Evolutionary conservation across 2,329 filamentous ascomycete species (phyloP), one percentile per base, ranked within the genome.

Genomic region (Ascochyta lentis): DNA sequence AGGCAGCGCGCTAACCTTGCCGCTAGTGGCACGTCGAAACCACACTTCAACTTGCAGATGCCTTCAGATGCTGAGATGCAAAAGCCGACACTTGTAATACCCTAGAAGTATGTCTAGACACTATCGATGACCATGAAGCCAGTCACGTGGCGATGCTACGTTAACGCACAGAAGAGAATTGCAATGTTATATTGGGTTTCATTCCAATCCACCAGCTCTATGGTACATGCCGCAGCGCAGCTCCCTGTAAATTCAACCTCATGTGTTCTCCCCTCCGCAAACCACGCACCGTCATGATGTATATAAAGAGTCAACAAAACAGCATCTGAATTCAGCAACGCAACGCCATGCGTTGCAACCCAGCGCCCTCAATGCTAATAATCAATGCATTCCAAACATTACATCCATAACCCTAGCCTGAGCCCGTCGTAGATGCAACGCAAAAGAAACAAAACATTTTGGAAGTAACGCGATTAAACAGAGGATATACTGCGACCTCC

Each of bases 401-500:
- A 52, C 34, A 12, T 41, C 29, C 42, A n/a, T 46, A 42, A 23
- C 49, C 42, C 42, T 40, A 46, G 34, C 42, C 35, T 33, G 23
- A 35, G 34, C 34, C 35, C n/a, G 29, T 31, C 33, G 19, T 16
- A 31, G 19, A 46, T 40, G 42, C 42, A 35, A n/a, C 12, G 22
- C 16, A 23, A 43, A 26, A 40, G 33, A 19, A 38, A 12, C 31
- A 37, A 42, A n/a, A 26, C 23, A 12, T 37, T 42, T 29, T 26
- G 12, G 19, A 53, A 45, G 22, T 16, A 53, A 48, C 43, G 51
- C 44, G 38, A 34, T 29, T 40, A 41, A 55, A 41, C 46, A 55
- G 46, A 50, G 53, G 53, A 52, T 56, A 56, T 56, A 56, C 47
- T 46, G 53, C 53, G 31, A 41, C 26, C 24, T 33, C 43, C 47